Evolutionary conservation across 2,329 filamentous ascomycete genomes (phyloP), one percentile per base, ranked within the genome.

Genomic region (Fusarium pseudoanthophilum): DNA sequence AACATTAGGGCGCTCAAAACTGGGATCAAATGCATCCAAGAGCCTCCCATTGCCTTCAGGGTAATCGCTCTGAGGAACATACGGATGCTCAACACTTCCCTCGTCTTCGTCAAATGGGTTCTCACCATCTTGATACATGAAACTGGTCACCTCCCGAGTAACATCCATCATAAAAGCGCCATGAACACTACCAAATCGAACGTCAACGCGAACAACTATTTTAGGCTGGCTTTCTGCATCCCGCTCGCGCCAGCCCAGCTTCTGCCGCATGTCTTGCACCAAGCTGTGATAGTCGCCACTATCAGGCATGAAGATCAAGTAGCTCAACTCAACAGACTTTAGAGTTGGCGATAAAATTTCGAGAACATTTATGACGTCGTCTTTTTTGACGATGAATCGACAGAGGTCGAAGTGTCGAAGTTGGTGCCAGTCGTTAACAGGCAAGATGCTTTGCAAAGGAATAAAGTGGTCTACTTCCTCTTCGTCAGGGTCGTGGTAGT

Each of bases 341-440:
- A 59, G 16, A 9, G 53, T 63, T 36, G 24, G 34, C 16, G 53
- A 24, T 14, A 64, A 37, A 16, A 20, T 30, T 60, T 8, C 9
- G 1, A 60, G 60, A 37, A 59, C 30, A 14, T 48, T 24, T 6
- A 60, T 28, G 11, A 53, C 26, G 7, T 45, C 7, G 14, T 64
- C 56, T 15, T 45, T 64, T 52, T 52, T 36, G 26, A 64, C 45
- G 8, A 46, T 24, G 11, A 63, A 59, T 28, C 53, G 42, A 14
- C n/a, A 59, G 3, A 60, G 18, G 24, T 45, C 55, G 53, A 64
- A 60, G 37, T 64, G 37, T 45, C 55, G 61, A 60, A 64, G 61
- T 36, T 64, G 37, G 18, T 60, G 55, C 55, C 55, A 64, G 21
- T 64, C 21, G 11, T 24, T 32, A 11, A 51, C 6, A 43, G 55